Percentiles rank a stretch among this genome's conserved stretches.
These are phyloP conservation scores for Saxispiralis lemnorum DNA, from an alignment of 495 filamentous ascomycete genomes.

Conservation along the genomic window DNA sequence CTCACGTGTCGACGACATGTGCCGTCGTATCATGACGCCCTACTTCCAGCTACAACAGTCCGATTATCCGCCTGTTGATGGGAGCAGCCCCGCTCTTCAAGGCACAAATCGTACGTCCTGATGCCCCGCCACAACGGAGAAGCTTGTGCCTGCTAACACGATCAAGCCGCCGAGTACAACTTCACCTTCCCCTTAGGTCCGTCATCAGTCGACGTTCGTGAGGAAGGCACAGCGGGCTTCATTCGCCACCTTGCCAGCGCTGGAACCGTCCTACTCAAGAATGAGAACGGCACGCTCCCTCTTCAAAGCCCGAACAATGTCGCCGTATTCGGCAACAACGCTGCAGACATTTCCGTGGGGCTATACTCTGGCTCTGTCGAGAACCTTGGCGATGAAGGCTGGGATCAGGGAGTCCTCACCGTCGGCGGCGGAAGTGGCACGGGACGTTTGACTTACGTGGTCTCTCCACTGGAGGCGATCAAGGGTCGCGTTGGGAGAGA, in stretches of 20 bases:
- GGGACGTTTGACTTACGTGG: constrained; percentile 31
- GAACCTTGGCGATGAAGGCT: constrained; percentile 17
- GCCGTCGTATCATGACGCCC: constrained; percentile 21
- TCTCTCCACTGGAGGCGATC: constrained; percentile 43
- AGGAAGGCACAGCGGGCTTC: constrained; percentile 25
- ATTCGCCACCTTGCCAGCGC: constrained; percentile 42
- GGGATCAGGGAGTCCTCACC: constrained; percentile 39
- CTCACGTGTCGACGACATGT: constrained; percentile 20
- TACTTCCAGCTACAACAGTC: constrained; percentile 20
- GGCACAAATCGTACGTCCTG: neutral
- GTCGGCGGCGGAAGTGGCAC: constrained; percentile 44
- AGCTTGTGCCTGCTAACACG: neutral
- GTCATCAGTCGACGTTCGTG: constrained; percentile 31
- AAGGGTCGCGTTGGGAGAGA: constrained; percentile 21
- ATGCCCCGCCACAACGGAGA: neutral
- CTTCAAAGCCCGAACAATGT: constrained; percentile 34
- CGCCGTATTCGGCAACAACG: constrained; percentile 46
- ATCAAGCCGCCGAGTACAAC: constrained; percentile 2
- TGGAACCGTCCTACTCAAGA: constrained; percentile 46
- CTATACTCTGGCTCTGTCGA: constrained; percentile 23
- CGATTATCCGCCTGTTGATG: constrained; percentile 17
- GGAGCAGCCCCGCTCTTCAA: no score
- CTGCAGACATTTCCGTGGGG: constrained; percentile 27
- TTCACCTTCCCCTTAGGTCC: constrained; percentile 17
- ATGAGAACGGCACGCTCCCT: constrained; percentile 35